Evolutionary conservation across 805 yeast genomes (phyloP), one percentile per base, ranked within the genome.

Genomic region (Schwanniomyces yamadae): DNA sequence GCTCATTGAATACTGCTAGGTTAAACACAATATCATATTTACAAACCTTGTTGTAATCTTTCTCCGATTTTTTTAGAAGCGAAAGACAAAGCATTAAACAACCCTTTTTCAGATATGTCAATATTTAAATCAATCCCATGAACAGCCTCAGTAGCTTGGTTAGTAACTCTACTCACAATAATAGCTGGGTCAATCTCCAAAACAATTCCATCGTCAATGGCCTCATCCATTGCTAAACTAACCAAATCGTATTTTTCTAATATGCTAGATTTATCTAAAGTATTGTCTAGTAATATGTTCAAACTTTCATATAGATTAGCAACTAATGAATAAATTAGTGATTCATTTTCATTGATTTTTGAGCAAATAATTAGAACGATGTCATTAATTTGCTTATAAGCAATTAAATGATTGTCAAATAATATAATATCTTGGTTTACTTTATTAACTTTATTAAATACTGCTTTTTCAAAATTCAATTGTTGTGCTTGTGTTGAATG

Each of bases 171-270:
- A 11, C 95, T 78, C 2, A 91, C 90, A 49, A 93, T 85, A 27
- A 86, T 80, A 23, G 83, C 78, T 4, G 95, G 80, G 53, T 93
- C 97, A 18, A 89, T 83, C 60, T 93, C 97, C 48, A 93, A 73
- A 38, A 93, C 80, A 45, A 93, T 79, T 26, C 98, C 99, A 56
- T 90, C 95, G 57, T 93, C 99, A 33, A 93, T 71, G 7, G 95
- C 75, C 63, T 93, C 98, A 60, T 93, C 99, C 28, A 90, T 76
- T 4, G 95, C 86, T 58, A 93, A 73, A 28, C 87, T 71, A 24
- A 89, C 83, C 71, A 86, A 72, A 61, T 93, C 99, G 57, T 83
- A 93, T 57, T 82, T 78, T 46, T 86, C 95, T 50, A 81, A 75
- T 30, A 91, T 66, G 3, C 90, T 76, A 46, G 80, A 73, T 58